Conservation (phyloP, 202 grass and related monocot species). For the Zoysia matrella region DNA sequence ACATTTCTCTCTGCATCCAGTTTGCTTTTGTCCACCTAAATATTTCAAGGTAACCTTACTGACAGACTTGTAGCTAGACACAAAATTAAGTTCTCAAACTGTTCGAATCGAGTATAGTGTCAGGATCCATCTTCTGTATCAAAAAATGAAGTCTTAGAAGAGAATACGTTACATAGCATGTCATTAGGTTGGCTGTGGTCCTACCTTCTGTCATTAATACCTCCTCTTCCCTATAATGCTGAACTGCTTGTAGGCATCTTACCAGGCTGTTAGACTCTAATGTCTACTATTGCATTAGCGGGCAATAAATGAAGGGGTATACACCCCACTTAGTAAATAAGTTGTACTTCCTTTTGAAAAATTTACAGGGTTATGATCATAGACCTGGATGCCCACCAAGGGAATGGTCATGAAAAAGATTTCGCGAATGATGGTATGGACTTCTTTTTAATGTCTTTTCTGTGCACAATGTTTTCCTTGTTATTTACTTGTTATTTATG, state of each 20-base stretch:
- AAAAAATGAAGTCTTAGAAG: not conserved
- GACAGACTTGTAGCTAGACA: not conserved
- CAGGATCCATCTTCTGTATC: not conserved
- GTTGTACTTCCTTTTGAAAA: not conserved
- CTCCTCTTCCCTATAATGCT: not conserved
- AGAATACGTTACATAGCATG: not conserved
- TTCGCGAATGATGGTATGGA: conserved; percentile 78
- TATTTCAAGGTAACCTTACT: conserved; percentile 63
- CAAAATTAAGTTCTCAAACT: not conserved
- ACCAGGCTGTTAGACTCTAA: not conserved
- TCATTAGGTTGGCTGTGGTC: not conserved
- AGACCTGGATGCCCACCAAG: conserved; percentile 15
- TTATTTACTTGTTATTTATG: conserved; percentile 10
- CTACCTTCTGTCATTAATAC: not conserved
- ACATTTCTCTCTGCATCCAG: conserved; percentile 80
- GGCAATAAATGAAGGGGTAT: not conserved
- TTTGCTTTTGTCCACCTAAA: conserved; percentile 73
- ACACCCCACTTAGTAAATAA: not conserved
- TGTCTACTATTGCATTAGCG: not conserved
- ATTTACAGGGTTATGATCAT: conserved; percentile 4
- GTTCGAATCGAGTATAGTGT: not conserved
- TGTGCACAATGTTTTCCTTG: conserved; percentile 21
- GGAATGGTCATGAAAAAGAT: conserved; percentile 61
- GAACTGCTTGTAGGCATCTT: not conserved
- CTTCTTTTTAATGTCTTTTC: conserved; percentile 4